phyloP scores from a whole-genome alignment of 1,139 yeast genomes.

The Cylindricascospora bacillispora region DNA sequence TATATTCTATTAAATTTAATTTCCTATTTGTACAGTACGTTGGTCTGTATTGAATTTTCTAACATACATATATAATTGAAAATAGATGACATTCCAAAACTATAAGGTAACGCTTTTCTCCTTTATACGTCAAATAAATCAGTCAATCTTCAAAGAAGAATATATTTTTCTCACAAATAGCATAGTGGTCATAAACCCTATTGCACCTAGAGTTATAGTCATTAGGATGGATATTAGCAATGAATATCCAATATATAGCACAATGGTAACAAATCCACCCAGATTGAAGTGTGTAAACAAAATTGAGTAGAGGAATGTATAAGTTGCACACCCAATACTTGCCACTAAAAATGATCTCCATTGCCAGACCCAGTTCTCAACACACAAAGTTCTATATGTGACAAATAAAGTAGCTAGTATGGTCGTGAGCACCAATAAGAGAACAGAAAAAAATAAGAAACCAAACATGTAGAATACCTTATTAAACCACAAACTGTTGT shows the following conservation, averaged over 20 bases:
- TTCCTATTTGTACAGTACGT: no score
- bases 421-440: slow-evolving; percentile 72
- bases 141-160: slow-evolving; percentile 76
- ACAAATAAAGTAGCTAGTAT: slow-evolving; percentile 68
- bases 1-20: no score
- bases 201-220: slow-evolving; percentile 76
- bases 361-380: slow-evolving; percentile 95
- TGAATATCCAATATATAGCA: slow-evolving; percentile 81
- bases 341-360: slow-evolving; percentile 87
- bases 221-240: slow-evolving; percentile 54
- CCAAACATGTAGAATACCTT: slow-evolving; percentile 96
- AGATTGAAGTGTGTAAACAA: slow-evolving; percentile 57
- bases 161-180: slow-evolving; percentile 70
- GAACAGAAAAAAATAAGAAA: slow-evolving; percentile 76
- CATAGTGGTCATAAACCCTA: slow-evolving; percentile 71
- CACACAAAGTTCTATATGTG: slow-evolving; percentile 73
- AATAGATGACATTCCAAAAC: no score
- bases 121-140: no score
- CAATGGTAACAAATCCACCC: slow-evolving; percentile 64
- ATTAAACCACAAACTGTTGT: slow-evolving; percentile 89
- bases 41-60: no score
- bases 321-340: slow-evolving; percentile 70
- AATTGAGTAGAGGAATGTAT: slow-evolving; percentile 74
- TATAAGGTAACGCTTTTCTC: no score
- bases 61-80: no score